Base-by-base conservation (phyloP, 1,139 yeast genomes). In the Suhomyces kunorum region DNA sequence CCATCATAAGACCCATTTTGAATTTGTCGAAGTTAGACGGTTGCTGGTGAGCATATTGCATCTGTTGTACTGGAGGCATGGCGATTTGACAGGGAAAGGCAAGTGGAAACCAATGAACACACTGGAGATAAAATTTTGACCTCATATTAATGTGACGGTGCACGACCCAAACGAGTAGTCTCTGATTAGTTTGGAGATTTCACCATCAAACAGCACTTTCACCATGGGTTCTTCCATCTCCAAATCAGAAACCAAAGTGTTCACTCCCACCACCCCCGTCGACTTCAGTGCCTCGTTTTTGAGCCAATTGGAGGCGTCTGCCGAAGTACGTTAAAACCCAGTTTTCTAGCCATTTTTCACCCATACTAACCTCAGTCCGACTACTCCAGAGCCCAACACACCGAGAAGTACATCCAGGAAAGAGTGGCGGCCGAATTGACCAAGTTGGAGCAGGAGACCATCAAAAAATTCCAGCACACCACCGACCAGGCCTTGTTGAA, bases 1-100 rank as follows among this genome's bases (percentile, higher is more conserved):
- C 98, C 98, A 92, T 94, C 69, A 90, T 71, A 48, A 90, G 84
- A 42, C 98, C 98, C 98, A 92, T 94, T 69, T 92, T 92, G 78
- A 92, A 87, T 70, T 90, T 92, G 47, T 92, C 96, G 69, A 89
- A 89, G 66, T 85, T 82, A 36, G 96, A 84, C 44, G 94, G 95
- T 60, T 84, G 88, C 53, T 85, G 92, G 47, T 76, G 83, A 36
- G 72, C 80, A 58, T 78, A 81, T 59, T 81, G 85, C 49, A 78
- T 76, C 65, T 83, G 88, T 64, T 80, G 90, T 52, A 83, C 87
- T 65, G 95, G 95, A 53, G 95, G 95, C 95, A 86, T 86, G 36
- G 42, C 48, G 24, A 19, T 15, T 14, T 11, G 17, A 24, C n/a
- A 8, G 14, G 20, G n/a, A 25, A 24, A 14, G 28, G 28, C 22